Percentiles rank a stretch among this genome's conserved stretches.
phyloP scores from a whole-genome alignment of 2,329 filamentous ascomycete genomes.

The Myrmaecium sp. region DNA sequence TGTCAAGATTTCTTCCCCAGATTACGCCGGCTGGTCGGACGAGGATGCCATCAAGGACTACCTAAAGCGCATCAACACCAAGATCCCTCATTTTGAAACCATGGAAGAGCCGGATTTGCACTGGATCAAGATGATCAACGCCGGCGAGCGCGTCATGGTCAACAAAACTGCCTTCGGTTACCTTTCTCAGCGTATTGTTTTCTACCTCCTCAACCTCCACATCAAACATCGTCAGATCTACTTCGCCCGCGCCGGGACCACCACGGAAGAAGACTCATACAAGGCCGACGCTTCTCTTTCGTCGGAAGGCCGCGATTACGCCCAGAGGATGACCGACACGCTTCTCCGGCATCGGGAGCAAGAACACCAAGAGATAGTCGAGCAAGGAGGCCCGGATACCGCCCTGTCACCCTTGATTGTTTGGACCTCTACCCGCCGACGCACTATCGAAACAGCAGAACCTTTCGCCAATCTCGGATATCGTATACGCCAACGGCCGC shows the following conservation, averaged over 20 bases:
- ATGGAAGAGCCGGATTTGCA: constrained; percentile 91
- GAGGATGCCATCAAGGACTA: constrained; percentile 89
- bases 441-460: constrained; percentile 80
- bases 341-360: constrained; percentile 69
- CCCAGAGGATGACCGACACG: constrained; percentile 63
- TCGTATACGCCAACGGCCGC: constrained; percentile 76
- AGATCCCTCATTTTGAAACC: constrained; percentile 90
- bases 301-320: constrained; percentile 59
- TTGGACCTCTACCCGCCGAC: constrained; percentile 84
- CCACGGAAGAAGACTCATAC: constrained; percentile 78
- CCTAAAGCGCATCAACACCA: constrained; percentile 70
- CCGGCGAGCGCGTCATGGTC: constrained; percentile 79
- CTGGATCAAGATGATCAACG: constrained; percentile 99
- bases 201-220: constrained; percentile 93
- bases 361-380: constrained; percentile 54
- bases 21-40: constrained; percentile 85
- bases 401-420: constrained; percentile 69
- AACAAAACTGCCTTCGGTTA: constrained; percentile 98
- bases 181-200: constrained; percentile 89
- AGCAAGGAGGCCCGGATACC: constrained; percentile 47
- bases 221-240: constrained; percentile 92
- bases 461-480: constrained; percentile 65
- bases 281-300: constrained; percentile 79
- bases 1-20: constrained; percentile 94
- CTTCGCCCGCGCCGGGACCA: constrained; percentile 75